Conservation (phyloP, 805 yeast genomes). For the Cyberlindnera japonica region DNA sequence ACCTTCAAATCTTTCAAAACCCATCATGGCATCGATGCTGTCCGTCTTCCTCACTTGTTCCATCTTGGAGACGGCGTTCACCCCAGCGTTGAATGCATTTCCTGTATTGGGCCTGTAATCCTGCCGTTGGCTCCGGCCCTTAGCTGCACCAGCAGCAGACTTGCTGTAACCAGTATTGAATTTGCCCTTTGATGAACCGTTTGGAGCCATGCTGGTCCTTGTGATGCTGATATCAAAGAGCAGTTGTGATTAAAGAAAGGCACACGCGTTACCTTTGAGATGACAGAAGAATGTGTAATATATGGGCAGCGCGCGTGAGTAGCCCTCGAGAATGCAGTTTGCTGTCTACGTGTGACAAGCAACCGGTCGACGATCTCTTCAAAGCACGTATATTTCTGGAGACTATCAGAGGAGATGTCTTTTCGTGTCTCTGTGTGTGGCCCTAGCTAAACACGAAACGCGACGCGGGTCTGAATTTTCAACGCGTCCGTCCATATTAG, state of each 20-base stretch:
- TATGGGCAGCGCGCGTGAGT: background rate
- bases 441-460: background rate
- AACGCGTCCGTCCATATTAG: no score
- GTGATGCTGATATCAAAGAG: background rate
- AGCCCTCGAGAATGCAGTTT: background rate
- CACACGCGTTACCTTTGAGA: background rate
- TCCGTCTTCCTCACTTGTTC: conserved; percentile 61
- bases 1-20: conserved; percentile 73
- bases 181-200: conserved; percentile 28
- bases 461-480: background rate
- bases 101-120: conserved; percentile 30
- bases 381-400: background rate
- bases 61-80: conserved; percentile 29
- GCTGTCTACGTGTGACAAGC: background rate
- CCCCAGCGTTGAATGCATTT: conserved; percentile 31
- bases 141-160: conserved; percentile 39
- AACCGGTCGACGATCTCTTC: background rate
- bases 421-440: background rate
- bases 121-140: conserved; percentile 19
- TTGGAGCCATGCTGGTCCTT: conserved; percentile 6
- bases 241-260: background rate
- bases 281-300: background rate
- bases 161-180: conserved; percentile 41
- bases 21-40: conserved; percentile 76
- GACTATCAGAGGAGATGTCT: background rate